Conservation (phyloP, 495 filamentous ascomycete genomes). For the Lentithecium fluviatile region DNA sequence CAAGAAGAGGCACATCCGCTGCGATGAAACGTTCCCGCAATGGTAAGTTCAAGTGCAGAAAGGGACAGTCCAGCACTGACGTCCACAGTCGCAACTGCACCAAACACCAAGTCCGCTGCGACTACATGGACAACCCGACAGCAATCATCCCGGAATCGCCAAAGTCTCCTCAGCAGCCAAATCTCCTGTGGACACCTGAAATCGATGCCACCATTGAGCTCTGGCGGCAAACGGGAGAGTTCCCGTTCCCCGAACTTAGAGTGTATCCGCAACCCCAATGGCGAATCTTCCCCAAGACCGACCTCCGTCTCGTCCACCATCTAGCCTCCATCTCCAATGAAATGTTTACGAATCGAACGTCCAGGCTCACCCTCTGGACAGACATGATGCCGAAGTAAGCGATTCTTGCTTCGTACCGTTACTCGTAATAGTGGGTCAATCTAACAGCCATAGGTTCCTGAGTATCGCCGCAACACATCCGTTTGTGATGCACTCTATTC, state of each 20-base stretch:
- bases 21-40: slow-evolving; percentile 96
- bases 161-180: slow-evolving; percentile 65
- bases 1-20: slow-evolving; percentile 95
- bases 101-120: slow-evolving; percentile 96
- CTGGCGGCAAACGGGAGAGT: slow-evolving; percentile 80
- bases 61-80: slow-evolving; percentile 10
- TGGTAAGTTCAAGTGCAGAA: slow-evolving; percentile 63
- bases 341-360: slow-evolving; percentile 71
- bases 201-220: slow-evolving; percentile 74
- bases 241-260: slow-evolving; percentile 81
- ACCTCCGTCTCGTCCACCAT: slow-evolving; percentile 87
- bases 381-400: slow-evolving; percentile 87
- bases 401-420: slow-evolving; percentile 27
- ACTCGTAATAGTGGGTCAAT: slow-evolving; percentile 15
- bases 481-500: slow-evolving; percentile 90
- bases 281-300: slow-evolving; percentile 65
- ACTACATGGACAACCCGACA: slow-evolving; percentile 80
- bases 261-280: slow-evolving; percentile 66
- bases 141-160: slow-evolving; percentile 57
- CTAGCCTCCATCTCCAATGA: slow-evolving; percentile 82
- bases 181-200: slow-evolving; percentile 78
- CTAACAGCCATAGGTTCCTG: slow-evolving; percentile 64
- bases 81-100: slow-evolving; percentile 84
- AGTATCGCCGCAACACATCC: slow-evolving; percentile 73
- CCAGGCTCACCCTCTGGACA: slow-evolving; percentile 85